Evolutionary conservation across 768 basidiomycete species (phyloP), one percentile per base, ranked within the genome.

Genomic region (Rossbeevera mucosa): DNA sequence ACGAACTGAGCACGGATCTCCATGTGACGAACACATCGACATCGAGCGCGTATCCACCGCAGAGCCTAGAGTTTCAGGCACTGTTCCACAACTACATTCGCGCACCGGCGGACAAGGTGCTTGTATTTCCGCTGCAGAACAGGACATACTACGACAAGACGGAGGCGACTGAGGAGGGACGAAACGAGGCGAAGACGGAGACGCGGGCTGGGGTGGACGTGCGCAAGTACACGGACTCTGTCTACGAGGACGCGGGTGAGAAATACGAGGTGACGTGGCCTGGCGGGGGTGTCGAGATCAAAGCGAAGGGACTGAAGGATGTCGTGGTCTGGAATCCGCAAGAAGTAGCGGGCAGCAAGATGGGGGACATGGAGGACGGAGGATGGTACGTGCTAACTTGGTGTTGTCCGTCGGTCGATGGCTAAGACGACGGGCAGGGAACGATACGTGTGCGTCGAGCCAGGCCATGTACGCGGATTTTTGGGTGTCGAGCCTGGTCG

Each of bases 321-420:
- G 80, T 93, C 7, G 92, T 94, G n/a, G 73, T 95, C 36, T 98
- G 96, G 95, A 98, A 99, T 72, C 95, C 96, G 7, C 83, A 83
- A 60, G 75, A 73, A 28, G 81, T 78, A 53, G 75, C 69, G 12
- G 92, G 92, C 0, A 72, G 74, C 21, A 85, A 81, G 61, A 87
- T 98, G 8, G 82, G 69, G 12, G 95, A 99, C 64, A 92, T 99
- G 91, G 91, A 97, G 64, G 77, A 79, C 6, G 78, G 79, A 0
- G 95, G 94, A 66, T 94, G 91, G 91, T 93, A 65, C 56, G n/a
- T n/a, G n/a, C n/a, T n/a, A n/a, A n/a, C n/a, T n/a, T n/a, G n/a
- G n/a, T n/a, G n/a, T n/a, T n/a, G n/a, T n/a, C n/a, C n/a, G n/a
- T n/a, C n/a, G n/a, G n/a, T n/a, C n/a, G n/a, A n/a, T n/a, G n/a